phyloP scores from a whole-genome alignment of 352 stramenopile species.

The Phytophthora vignae region DNA sequence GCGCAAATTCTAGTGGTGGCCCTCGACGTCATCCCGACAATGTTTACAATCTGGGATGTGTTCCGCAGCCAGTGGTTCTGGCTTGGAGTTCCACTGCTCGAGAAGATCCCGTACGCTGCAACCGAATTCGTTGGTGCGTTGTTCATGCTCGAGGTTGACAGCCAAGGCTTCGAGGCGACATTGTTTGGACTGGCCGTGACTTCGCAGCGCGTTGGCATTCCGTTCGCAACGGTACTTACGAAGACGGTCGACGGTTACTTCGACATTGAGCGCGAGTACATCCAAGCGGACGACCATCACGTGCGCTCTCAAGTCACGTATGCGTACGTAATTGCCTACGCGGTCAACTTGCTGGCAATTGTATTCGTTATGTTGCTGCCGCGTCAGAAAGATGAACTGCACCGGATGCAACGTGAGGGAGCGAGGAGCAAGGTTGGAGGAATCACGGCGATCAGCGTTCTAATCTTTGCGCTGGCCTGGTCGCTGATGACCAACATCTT shows the following conservation, averaged over 20 bases:
- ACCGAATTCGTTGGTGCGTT: constrained; percentile 40
- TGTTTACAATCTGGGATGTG: constrained; percentile 41
- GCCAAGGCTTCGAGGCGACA: constrained; percentile 45
- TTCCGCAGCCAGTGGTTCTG: constrained; percentile 38
- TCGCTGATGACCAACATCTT: constrained; percentile 44
- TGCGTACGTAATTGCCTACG: constrained; percentile 43
- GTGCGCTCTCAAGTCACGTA: constrained; percentile 45
- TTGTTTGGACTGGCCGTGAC: constrained; percentile 49
- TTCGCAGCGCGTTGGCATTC: constrained; percentile 34
- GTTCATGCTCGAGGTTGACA: constrained; percentile 44
- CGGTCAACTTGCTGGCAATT: constrained; percentile 39
- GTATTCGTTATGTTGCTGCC: constrained; percentile 40
- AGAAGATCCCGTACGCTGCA: constrained; percentile 37
- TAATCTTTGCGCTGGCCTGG: constrained; percentile 30
- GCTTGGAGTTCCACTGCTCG: constrained; percentile 34
- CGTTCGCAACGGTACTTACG: constrained; percentile 41
- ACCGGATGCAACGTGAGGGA: constrained; percentile 33
- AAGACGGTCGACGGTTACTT: constrained; percentile 35
- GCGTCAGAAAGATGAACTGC: constrained; percentile 32
- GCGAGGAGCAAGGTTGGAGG: constrained; percentile 38
- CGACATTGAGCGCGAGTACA: constrained; percentile 15
- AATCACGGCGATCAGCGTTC: constrained; percentile 29
- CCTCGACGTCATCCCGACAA: constrained; percentile 39
- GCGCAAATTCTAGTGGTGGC: constrained; percentile 37
- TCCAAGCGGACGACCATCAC: constrained; percentile 37